Evolutionary conservation across 2,329 filamentous ascomycete genomes (phyloP), one percentile per base, ranked within the genome.

Genomic region (Dactylellina cionopaga): DNA sequence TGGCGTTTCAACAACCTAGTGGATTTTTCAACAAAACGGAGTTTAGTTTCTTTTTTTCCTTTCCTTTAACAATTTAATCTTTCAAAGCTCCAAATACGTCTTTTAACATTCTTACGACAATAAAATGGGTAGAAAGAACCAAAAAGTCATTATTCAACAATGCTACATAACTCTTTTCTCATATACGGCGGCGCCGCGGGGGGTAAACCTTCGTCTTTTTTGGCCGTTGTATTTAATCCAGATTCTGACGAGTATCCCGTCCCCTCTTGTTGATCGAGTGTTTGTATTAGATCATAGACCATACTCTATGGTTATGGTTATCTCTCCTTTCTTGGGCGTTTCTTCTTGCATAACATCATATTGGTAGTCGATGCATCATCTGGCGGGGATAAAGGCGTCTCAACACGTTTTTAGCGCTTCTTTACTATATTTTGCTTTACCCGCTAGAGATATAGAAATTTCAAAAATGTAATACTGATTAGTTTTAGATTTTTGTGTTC

Each of bases 331-430:
- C 10, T 22, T 58, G 15, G 52, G 52, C 52, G 52, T 56, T 56
- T 37, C n/a, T 9, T 37, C 1, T 22, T 52, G 22, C 43, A 51
- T 43, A n/a, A 15, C 11, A 33, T 49, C 56, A 41, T 54, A 51
- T 27, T 37, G 19, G 22, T 51, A 43, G 9, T 11, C 29, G 44
- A 27, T 27, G 29, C 29, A 46, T 29, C 25, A 29, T 51, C 15
- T 60, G 54, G 63, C 10, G 51, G 56, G 66, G 25, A 58, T 71
- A 71, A 71, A 71, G 66, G 66, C 66, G 66, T 71, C 47, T 71
- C 66, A 71, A 71, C 66, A 71, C 66, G 66, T 71, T 70, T 69
- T 70, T 44, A 59, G 51, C 66, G 58, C 54, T 71, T 64, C 31
- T 22, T 58, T 44, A 25, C 25, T 17, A 19, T 41, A 15, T 17